Evolutionary conservation across 768 basidiomycete genomes (phyloP), one percentile per base, ranked within the genome.

Genomic region (Filobasidium wieringae): DNA sequence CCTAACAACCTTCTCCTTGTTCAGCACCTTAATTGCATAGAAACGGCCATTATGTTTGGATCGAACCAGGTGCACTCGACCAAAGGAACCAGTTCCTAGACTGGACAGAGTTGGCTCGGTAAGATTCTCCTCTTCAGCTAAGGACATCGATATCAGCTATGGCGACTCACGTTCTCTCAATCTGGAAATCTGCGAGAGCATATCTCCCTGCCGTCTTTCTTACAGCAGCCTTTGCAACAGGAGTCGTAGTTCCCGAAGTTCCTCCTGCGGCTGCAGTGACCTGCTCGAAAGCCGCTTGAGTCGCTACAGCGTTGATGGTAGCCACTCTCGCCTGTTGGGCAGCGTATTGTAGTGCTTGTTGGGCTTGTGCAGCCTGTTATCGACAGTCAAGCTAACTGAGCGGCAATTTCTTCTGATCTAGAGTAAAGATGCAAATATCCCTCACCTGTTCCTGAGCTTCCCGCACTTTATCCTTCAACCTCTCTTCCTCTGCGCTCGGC

Each of bases 11-110:
- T 88, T 86, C 61, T 92, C 89, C 72, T 96, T 96, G 76, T 80
- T 85, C 62, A 96, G 77, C 7, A 96, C 90, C 72, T 96, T 96
- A 79, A 93, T 83, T 50, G 92, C 92, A 71, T 93, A 96, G 73
- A 88, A 92, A 15, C 92, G 86, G n/a, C 87, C 79, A 70, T 93
- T 95, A 70, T 93, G 88, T 75, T 84, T 87, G 72, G 88, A 91
- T 59, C 86, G 83, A 29, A 89, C 90, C 32, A 73, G 68, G 52
- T 73, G 72, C 17, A 73, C 72, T n/a, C 72, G 70, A 32, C 72
- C 72, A 45, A 73, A 73, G 2, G 72, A 73, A 2, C 72, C 72
- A 4, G 72, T 73, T 14, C 72, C 72, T 40, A 73, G 66, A 1
- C 72, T 73, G 19, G 32, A 31, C 43, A 15, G 52, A 37, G 36